Percentiles rank a stretch among this genome's conserved stretches.
Evolutionary conservation across 148 eudicot species (phyloP).

Genomic region (Chenopodium berlandieri): DNA sequence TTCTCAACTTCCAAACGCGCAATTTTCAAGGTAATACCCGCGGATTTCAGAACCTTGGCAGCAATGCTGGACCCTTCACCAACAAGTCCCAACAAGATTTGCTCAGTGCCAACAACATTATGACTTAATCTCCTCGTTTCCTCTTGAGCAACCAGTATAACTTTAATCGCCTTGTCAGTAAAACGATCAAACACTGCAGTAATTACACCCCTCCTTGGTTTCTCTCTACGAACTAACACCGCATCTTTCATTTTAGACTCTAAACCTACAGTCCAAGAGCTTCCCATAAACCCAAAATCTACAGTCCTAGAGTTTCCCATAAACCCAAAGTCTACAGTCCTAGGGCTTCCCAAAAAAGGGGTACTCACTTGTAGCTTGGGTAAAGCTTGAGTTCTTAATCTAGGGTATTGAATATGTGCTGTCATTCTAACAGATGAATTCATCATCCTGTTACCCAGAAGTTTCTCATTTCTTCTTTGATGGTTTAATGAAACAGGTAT

Average conservation of each 20-base stretch:
- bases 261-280: slow-evolving; percentile 28
- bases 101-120: slow-evolving; percentile 86
- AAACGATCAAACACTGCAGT: slow-evolving; percentile 87
- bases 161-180: slow-evolving; percentile 86
- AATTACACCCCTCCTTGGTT: slow-evolving; percentile 40
- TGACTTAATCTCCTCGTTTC: slow-evolving; percentile 81
- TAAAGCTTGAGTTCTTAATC: slow-evolving; percentile 43
- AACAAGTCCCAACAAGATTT: slow-evolving; percentile 79
- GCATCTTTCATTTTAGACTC: slow-evolving; percentile 47
- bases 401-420: slow-evolving; percentile 31
- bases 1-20: slow-evolving; percentile 93
- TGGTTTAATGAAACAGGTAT: slow-evolving; percentile 41
- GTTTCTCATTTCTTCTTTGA: slow-evolving; percentile 37
- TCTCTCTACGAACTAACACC: slow-evolving; percentile 38
- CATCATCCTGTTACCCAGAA: slow-evolving; percentile 37
- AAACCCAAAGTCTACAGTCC: slow-evolving; percentile 40
- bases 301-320: slow-evolving; percentile 11
- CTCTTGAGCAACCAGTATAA: slow-evolving; percentile 87
- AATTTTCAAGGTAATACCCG: slow-evolving; percentile 74
- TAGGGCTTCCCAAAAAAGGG: slow-evolving; percentile 29
- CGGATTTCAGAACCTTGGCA: slow-evolving; percentile 79
- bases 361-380: slow-evolving; percentile 52
- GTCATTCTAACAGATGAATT: slow-evolving; percentile 37
- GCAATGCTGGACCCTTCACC: slow-evolving; percentile 91
- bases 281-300: slow-evolving; percentile 36